Evolutionary conservation across 1,284 basidiomycete species (phyloP), one percentile per base, ranked within the genome.

Genomic region (Paramarasmius palmivorus): DNA sequence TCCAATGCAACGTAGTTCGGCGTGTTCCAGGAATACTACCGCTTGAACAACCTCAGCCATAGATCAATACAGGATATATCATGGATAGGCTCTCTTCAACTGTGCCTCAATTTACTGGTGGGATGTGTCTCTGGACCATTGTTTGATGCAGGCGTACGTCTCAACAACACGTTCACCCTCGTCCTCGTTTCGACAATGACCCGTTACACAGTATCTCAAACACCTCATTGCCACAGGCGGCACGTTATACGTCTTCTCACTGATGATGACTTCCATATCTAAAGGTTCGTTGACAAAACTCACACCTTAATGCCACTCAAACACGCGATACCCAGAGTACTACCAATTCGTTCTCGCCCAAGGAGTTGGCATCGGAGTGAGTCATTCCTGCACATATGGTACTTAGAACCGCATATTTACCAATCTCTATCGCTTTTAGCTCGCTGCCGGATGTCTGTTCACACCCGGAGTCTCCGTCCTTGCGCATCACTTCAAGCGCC

Each of bases 31-130:
- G 46, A 63, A 17, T 51, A 61, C 26, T 63, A 63, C 42, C 49
- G 54, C 20, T 48, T 49, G 4, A 55, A 63, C 38, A 59, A 59
- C 39, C 55, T 63, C 12, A 56, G 50, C 12, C 32, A 59, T 45
- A 25, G 53, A 39, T 58, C 61, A n/a, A 52, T 61, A 36, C 57
- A 59, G 36, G 53, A 57, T 35, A 63, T 63, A 4, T 59, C 61
- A 29, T 63, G 61, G 61, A 63, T 63, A 17, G 61, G 61, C 9
- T 61, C 61, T 17, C 44, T 63, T 0, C 61, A 63, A 35, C 58
- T 63, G 4, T 60, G 48, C 40, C 53, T 63, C 15, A 50, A 59
- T 6, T 54, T 63, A 12, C 56, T 61, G 3, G 52, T 54, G 19
- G 61, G 61, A n/a, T 59, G 57, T 36, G 20, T 63, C 14, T 60